Conservation (phyloP, 2,329 filamentous ascomycete genomes). For the Stemphylium beticola region DNA sequence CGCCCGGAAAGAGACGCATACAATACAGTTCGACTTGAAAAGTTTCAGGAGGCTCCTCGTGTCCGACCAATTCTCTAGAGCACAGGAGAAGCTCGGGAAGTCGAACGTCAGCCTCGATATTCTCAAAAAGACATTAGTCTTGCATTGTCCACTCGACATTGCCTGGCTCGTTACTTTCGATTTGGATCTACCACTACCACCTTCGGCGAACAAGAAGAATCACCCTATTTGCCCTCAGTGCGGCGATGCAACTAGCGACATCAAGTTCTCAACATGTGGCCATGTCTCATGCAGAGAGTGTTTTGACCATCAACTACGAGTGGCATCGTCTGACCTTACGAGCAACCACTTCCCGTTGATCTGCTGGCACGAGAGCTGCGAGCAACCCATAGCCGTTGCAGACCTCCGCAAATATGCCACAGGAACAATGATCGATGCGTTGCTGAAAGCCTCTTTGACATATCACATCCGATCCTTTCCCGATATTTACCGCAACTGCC, state of each 20-base stretch:
- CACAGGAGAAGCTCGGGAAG: not conserved
- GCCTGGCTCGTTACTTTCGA: slow-evolving; percentile 5
- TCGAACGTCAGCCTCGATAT: slow-evolving; percentile 11
- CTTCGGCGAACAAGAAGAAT: not conserved
- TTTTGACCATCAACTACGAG: slow-evolving; percentile 18
- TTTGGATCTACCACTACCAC: not conserved
- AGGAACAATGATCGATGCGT: slow-evolving; percentile 1
- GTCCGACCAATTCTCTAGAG: not conserved
- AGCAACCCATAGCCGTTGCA: slow-evolving; percentile 3
- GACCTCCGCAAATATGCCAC: slow-evolving; percentile 10
- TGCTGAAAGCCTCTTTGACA: slow-evolving; percentile 22
- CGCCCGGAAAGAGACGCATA: not conserved
- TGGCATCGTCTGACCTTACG: slow-evolving; percentile 10
- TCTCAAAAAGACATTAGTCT: slow-evolving; percentile 2
- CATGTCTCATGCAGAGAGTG: slow-evolving; percentile 26
- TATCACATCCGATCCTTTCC: slow-evolving; percentile 18
- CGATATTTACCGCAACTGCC: slow-evolving; percentile 22
- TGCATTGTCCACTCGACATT: slow-evolving; percentile 1
- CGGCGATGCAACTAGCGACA: slow-evolving; percentile 1
- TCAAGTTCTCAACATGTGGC: slow-evolving; percentile 11
- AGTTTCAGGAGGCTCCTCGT: slow-evolving; percentile 2
- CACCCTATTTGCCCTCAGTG: slow-evolving; percentile 1
- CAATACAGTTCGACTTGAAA: not conserved
- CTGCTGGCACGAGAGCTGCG: slow-evolving; percentile 13
- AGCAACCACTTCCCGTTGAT: slow-evolving; percentile 8